Evolutionary conservation across 2,329 filamentous ascomycete species (phyloP).

Genomic region (Calonectria ilicicola): DNA sequence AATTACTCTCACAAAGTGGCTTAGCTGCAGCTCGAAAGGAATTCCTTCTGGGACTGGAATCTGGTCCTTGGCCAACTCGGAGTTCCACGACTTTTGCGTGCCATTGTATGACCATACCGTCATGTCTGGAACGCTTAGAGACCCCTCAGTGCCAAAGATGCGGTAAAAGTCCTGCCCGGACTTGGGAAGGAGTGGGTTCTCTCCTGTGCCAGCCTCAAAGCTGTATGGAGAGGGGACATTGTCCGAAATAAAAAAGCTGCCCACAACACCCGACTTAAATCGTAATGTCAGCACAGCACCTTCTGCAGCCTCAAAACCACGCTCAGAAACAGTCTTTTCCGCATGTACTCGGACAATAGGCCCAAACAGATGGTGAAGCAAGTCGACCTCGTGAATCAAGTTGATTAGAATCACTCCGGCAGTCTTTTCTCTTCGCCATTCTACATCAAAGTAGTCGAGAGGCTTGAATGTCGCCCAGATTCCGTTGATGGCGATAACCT

Average conservation of each 20-base stretch:
- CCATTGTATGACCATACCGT: conserved; percentile 59
- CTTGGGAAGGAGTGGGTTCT: conserved; percentile 65
- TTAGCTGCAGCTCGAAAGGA: conserved; percentile 65
- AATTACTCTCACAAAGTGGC: conserved; percentile 63
- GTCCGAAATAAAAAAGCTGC: conserved; percentile 68
- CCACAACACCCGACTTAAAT: conserved; percentile 66
- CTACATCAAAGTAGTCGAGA: conserved; percentile 59
- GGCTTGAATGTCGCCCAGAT: conserved; percentile 68
- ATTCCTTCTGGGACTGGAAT: conserved; percentile 34
- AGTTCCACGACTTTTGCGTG: conserved; percentile 55
- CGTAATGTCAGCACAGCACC: conserved; percentile 65
- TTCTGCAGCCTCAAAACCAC: conserved; percentile 65
- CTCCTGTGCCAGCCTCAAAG: conserved; percentile 69
- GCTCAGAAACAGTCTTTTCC: conserved; percentile 57
- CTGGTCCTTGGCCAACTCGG: conserved; percentile 48
- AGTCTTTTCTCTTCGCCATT: conserved; percentile 58
- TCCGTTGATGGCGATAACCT: conserved; percentile 63
- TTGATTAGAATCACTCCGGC: conserved; percentile 68
- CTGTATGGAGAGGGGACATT: conserved; percentile 62
- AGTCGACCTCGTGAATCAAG: conserved; percentile 70
- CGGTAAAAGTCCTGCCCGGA: conserved; percentile 61
- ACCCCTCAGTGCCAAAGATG: conserved; percentile 64
- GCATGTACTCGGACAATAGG: conserved; percentile 64
- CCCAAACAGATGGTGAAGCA: conserved; percentile 68
- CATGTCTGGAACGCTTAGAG: conserved; percentile 67